Conservation (phyloP, 2,329 filamentous ascomycete genomes). For the Diaporthe ampelina region DNA sequence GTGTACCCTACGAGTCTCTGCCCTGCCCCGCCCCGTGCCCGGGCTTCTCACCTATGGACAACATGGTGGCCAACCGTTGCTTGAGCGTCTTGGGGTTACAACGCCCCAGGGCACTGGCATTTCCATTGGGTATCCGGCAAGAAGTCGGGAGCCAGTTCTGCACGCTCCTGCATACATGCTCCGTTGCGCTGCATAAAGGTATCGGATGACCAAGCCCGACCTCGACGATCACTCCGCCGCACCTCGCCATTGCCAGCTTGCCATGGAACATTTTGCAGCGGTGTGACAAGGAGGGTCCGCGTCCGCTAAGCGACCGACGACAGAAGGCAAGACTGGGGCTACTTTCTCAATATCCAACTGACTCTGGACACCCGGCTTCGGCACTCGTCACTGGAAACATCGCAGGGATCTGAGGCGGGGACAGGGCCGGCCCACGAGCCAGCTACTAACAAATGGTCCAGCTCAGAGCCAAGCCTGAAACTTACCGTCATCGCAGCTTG, state of each 20-base stretch:
- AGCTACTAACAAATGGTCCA: neutral
- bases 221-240: conserved; percentile 23
- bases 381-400: neutral
- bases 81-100: conserved; percentile 22
- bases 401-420: conserved; percentile 16
- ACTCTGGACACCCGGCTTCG: neutral
- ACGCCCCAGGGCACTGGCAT: conserved; percentile 21
- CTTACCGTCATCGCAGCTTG: conserved; percentile 19
- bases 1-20: neutral
- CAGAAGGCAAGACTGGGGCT: neutral
- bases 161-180: conserved; percentile 40
- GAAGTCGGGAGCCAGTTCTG: conserved; percentile 34
- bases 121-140: conserved; percentile 37
- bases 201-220: conserved; percentile 27
- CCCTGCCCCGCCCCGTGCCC: conserved; percentile 22
- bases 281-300: conserved; percentile 16
- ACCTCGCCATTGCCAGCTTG: neutral
- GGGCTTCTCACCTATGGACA: neutral
- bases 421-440: conserved; percentile 1
- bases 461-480: conserved; percentile 36
- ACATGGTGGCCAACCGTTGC: conserved; percentile 1
- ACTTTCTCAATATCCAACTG: neutral
- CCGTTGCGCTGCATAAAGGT: conserved; percentile 37
- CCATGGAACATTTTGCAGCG: conserved; percentile 5
- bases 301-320: neutral